Percentiles rank a stretch among this genome's conserved stretches.
Evolutionary conservation across 2,329 filamentous ascomycete species (phyloP).

Genomic region (Diaporthe humulicola): DNA sequence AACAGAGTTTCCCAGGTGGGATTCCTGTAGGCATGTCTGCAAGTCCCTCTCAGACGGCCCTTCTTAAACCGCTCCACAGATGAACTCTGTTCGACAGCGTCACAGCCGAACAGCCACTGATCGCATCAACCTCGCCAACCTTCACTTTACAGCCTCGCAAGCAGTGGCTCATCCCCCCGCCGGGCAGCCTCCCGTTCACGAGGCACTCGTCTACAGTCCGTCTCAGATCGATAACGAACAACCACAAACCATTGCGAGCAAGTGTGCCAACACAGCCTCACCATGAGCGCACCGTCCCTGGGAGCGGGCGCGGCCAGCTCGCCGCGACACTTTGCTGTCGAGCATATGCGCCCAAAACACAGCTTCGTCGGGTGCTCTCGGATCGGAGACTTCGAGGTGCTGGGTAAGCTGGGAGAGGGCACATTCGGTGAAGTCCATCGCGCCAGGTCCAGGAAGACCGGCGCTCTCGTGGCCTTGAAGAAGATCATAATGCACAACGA

Average conservation of each 20-base stretch:
- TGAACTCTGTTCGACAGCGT: constrained; percentile 22
- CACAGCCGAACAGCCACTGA: constrained; percentile 7
- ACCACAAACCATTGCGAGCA: not conserved
- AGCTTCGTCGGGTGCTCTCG: constrained; percentile 88
- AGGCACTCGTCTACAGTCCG: not conserved
- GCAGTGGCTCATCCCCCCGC: not conserved
- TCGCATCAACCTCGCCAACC: constrained; percentile 16
- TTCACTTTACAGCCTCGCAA: not conserved
- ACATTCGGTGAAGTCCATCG: constrained; percentile 98
- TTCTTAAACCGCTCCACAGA: constrained; percentile 2
- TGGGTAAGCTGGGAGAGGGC: constrained; percentile 90
- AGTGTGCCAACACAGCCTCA: not conserved
- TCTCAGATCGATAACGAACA: not conserved
- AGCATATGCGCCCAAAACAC: constrained; percentile 65
- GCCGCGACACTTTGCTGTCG: constrained; percentile 69
- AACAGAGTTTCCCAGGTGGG: constrained; percentile 1
- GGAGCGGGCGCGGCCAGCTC: constrained; percentile 52
- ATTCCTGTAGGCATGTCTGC: constrained; percentile 21
- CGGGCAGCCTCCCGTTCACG: not conserved
- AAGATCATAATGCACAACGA: constrained; percentile 99
- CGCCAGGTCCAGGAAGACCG: constrained; percentile 81
- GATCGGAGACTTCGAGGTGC: constrained; percentile 83
- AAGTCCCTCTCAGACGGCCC: constrained; percentile 15
- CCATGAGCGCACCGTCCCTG: constrained; percentile 44
- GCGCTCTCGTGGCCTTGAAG: constrained; percentile 87